These are phyloP conservation scores for barrel medic (Medicago truncatula) DNA, from an alignment of 306 rosid species.

Conservation along the genomic window DNA sequence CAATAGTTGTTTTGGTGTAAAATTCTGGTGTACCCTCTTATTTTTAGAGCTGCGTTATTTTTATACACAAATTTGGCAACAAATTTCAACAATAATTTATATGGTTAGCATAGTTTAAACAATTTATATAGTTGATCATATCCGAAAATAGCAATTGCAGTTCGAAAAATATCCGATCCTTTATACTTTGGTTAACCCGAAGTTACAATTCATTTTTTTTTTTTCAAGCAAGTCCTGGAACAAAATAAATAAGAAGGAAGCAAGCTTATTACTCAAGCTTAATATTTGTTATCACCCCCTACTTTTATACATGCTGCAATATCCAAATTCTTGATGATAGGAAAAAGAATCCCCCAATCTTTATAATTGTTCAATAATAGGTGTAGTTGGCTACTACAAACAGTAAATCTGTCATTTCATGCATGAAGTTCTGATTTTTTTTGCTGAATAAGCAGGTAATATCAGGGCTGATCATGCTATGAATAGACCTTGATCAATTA, in stretches of 20 bases:
- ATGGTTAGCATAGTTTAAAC: not conserved
- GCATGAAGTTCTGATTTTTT: conserved; percentile 19
- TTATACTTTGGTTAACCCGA: conserved; percentile 30
- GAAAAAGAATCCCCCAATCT: conserved; percentile 62
- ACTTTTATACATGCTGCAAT: conserved; percentile 59
- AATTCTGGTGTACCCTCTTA: not conserved
- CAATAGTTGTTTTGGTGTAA: conserved; percentile 16
- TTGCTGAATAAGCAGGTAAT: conserved; percentile 42
- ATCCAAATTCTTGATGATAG: conserved; percentile 61
- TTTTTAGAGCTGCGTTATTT: not conserved
- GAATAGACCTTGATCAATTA: conserved; percentile 79
- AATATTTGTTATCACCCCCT: conserved; percentile 53
- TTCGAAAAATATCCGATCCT: conserved; percentile 12
- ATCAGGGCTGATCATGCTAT: conserved; percentile 57
- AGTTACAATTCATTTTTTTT: conserved; percentile 13
- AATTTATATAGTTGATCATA: not conserved
- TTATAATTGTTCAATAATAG: conserved; percentile 44
- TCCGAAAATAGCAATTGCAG: not conserved
- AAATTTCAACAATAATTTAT: not conserved
- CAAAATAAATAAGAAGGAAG: conserved; percentile 35
- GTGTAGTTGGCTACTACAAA: conserved; percentile 46
- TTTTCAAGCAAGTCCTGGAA: conserved; percentile 9
- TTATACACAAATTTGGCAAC: too few relatives aligned
- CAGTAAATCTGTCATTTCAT: conserved; percentile 49
- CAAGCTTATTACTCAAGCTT: conserved; percentile 59